These are phyloP conservation scores for Mariannaea sp. DNA, from an alignment of 2,329 filamentous ascomycete genomes.

Conservation along the genomic window DNA sequence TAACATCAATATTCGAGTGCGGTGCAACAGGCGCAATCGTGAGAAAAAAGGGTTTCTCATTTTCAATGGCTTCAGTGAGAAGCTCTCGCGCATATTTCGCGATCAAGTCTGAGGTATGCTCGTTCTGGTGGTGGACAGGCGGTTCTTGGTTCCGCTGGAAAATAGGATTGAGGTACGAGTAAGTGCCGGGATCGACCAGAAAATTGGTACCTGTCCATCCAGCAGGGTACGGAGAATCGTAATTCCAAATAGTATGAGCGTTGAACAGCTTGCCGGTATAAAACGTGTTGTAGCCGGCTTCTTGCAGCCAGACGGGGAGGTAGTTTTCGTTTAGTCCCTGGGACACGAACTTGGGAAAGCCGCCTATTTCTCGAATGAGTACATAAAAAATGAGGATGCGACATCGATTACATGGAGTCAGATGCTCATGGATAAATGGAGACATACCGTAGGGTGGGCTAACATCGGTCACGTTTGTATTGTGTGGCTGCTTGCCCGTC, in stretches of 20 bases:
- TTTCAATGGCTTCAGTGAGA: constrained; percentile 61
- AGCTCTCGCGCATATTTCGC: constrained; percentile 63
- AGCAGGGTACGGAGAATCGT: constrained; percentile 58
- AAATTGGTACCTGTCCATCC: constrained; percentile 60
- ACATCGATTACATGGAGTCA: too few relatives aligned
- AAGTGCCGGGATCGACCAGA: constrained; percentile 45
- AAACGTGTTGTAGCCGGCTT: constrained; percentile 71
- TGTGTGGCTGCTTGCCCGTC: constrained; percentile 70
- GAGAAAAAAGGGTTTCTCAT: constrained; percentile 67
- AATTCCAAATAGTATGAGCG: constrained; percentile 63
- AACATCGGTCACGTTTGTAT: constrained; percentile 70
- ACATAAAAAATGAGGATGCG: neutral
- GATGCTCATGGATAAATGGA: rapidly evolving
- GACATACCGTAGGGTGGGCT: constrained; percentile 54
- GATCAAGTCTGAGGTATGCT: constrained; percentile 60
- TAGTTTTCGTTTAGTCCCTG: constrained; percentile 70
- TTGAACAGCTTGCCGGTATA: constrained; percentile 78
- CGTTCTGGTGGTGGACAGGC: constrained; percentile 37
- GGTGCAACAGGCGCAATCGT: constrained; percentile 69
- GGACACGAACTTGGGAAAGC: constrained; percentile 68
- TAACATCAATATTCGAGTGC: constrained; percentile 57
- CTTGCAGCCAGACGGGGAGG: constrained; percentile 72
- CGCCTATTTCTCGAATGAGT: constrained; percentile 37
- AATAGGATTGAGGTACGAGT: constrained; percentile 55
- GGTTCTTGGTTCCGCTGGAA: constrained; percentile 50